Conservation (phyloP, 1,284 basidiomycete genomes). For the Mycosarcoma mackinlayi region DNA sequence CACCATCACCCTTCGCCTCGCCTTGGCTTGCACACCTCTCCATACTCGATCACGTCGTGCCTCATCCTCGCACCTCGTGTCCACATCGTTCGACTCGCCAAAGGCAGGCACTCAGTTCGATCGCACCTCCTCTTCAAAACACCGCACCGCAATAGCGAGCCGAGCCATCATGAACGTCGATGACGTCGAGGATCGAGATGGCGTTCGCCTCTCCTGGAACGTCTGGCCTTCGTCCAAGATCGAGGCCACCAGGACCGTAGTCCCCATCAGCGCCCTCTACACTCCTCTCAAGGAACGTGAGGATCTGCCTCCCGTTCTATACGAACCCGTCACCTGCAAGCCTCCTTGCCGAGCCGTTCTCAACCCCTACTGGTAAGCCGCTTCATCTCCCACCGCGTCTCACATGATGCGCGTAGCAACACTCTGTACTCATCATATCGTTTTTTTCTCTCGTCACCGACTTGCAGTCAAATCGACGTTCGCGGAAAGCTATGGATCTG, state of each 20-base stretch:
- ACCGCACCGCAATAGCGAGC: neutral
- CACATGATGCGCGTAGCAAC: no score
- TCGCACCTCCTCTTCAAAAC: neutral
- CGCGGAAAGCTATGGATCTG: slow-evolving; percentile 99
- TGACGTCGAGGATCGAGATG: slow-evolving; percentile 69
- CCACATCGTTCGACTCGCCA: slow-evolving; percentile 1
- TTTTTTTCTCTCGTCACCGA: neutral
- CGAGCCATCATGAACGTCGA: slow-evolving; percentile 60
- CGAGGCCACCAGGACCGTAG: slow-evolving; percentile 96
- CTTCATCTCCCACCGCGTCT: neutral
- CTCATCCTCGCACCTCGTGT: neutral
- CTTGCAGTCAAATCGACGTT: slow-evolving; percentile 91
- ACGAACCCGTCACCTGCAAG: slow-evolving; percentile 99
- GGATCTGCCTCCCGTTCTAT: slow-evolving; percentile 93
- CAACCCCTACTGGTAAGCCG: slow-evolving; percentile 88
- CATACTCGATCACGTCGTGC: neutral
- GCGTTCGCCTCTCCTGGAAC: slow-evolving; percentile 82
- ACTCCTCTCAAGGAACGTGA: slow-evolving; percentile 94
- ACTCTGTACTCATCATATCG: neutral
- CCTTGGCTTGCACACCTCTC: slow-evolving; percentile 7
- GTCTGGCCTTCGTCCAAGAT: slow-evolving; percentile 97
- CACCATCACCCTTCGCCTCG: slow-evolving; percentile 8
- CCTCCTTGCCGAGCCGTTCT: slow-evolving; percentile 95
- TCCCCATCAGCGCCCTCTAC: slow-evolving; percentile 97
- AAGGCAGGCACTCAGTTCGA: slow-evolving; percentile 11